These are phyloP conservation scores for Alternaria novae-zelandiae DNA, from an alignment of 2,329 filamentous ascomycete genomes.

Conservation along the genomic window DNA sequence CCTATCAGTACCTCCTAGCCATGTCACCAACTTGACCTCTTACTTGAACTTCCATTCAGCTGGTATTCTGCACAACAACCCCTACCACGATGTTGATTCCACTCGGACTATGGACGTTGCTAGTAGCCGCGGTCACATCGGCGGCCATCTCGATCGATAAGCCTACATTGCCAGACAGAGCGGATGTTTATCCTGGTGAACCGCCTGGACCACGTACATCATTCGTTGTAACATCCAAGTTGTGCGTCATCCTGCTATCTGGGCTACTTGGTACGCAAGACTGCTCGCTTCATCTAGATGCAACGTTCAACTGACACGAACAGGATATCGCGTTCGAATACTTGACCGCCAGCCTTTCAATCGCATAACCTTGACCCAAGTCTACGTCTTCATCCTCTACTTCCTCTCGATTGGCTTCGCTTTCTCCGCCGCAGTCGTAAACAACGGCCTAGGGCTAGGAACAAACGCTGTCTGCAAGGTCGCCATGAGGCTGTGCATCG, in stretches of 20 bases:
- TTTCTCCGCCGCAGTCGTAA: slow-evolving; percentile 40
- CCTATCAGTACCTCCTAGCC: not conserved
- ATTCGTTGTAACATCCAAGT: not conserved
- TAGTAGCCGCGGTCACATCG: not conserved
- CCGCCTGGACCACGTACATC: not conserved
- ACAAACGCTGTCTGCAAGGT: slow-evolving; percentile 36
- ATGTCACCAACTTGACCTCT: not conserved
- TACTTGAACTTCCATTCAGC: not conserved
- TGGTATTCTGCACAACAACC: not conserved
- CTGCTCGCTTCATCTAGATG: not conserved
- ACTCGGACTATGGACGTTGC: not conserved
- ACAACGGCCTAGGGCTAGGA: slow-evolving; percentile 39
- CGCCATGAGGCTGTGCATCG: slow-evolving; percentile 47
- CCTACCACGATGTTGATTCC: not conserved
- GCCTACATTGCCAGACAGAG: not conserved
- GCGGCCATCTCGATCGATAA: not conserved
- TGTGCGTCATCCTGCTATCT: slow-evolving; percentile 1
- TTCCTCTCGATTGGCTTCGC: slow-evolving; percentile 46
- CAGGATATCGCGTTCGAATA: slow-evolving; percentile 26
- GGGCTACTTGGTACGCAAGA: not conserved
- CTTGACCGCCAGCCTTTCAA: not conserved
- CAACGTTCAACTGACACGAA: not conserved
- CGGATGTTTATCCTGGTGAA: not conserved
- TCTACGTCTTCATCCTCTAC: slow-evolving; percentile 46
- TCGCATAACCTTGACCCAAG: slow-evolving; percentile 22